Conservation (phyloP, 495 filamentous ascomycete species). For the Daldinia grandis region DNA sequence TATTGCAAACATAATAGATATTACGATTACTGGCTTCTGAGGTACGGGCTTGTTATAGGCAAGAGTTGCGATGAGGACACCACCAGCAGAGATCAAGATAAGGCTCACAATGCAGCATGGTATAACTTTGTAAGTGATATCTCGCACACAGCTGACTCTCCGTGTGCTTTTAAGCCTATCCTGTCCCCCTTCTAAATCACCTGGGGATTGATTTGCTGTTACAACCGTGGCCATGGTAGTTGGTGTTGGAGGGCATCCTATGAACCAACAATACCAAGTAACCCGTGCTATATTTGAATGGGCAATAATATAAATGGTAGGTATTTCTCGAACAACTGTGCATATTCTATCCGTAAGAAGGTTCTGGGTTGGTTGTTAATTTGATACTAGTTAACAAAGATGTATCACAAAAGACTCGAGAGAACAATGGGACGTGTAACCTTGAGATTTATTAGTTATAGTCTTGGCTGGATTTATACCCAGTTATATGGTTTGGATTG, state of each 20-base stretch:
- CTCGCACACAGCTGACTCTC: slow-evolving; percentile 17
- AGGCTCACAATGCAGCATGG: slow-evolving; percentile 29
- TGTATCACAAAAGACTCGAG: not conserved
- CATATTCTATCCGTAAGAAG: slow-evolving; percentile 39
- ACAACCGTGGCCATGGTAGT: slow-evolving; percentile 33
- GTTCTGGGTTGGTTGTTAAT: not conserved
- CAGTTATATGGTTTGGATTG: not conserved
- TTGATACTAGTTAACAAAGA: slow-evolving; percentile 24
- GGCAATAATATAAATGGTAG: not conserved
- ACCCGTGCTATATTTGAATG: slow-evolving; percentile 28
- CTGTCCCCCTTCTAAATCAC: slow-evolving; percentile 32
- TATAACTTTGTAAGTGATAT: slow-evolving; percentile 38
- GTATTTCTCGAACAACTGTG: slow-evolving; percentile 28
- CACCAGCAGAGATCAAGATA: slow-evolving; percentile 30
- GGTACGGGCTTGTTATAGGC: slow-evolving; percentile 24
- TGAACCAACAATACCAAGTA: not conserved
- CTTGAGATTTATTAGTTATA: not conserved
- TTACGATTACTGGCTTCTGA: slow-evolving; percentile 24
- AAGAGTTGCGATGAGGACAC: slow-evolving; percentile 28
- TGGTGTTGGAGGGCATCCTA: not conserved
- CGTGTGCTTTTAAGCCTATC: not conserved
- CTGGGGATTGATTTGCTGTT: slow-evolving; percentile 1
- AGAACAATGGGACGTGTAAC: slow-evolving; percentile 1
- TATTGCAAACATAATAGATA: slow-evolving; percentile 26
- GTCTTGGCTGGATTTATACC: not conserved